A percentile compares a stretch with the other conserved stretches of the same genome.
Conservation (phyloP, 2,329 filamentous ascomycete genomes). For the Alternaria gansuensis region DNA sequence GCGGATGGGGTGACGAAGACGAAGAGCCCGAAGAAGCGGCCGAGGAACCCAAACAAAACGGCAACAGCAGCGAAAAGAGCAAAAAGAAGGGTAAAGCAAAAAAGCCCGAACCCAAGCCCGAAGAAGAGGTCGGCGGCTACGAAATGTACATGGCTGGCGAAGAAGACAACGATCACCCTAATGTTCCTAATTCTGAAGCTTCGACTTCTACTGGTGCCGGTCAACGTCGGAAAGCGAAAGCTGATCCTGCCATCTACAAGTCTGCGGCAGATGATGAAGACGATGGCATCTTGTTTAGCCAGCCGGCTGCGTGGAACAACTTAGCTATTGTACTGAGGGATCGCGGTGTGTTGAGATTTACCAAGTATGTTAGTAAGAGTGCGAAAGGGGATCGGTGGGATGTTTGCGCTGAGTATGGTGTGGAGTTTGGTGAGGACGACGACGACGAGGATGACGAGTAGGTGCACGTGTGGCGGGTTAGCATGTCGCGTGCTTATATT, state of each 20-base stretch:
- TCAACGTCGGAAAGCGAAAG: conserved; percentile 55
- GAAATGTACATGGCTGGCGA: conserved; percentile 93
- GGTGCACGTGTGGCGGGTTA: background rate
- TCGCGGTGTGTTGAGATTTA: conserved; percentile 85
- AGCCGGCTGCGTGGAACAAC: conserved; percentile 83
- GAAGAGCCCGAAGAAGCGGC: conserved; percentile 62
- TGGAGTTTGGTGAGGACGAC: conserved; percentile 66
- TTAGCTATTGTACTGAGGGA: conserved; percentile 91
- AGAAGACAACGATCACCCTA: conserved; percentile 63
- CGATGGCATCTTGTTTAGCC: conserved; percentile 74
- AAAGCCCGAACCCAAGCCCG: conserved; percentile 38
- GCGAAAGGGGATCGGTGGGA: conserved; percentile 95
- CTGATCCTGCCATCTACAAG: conserved; percentile 84
- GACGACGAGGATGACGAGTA: conserved; percentile 48
- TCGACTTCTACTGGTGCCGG: conserved; percentile 58
- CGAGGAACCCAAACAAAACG: conserved; percentile 57
- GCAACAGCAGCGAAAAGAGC: conserved; percentile 27
- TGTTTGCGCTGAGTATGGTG: conserved; percentile 79
- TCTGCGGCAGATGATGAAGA: conserved; percentile 71
- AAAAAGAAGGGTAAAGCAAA: conserved; percentile 44
- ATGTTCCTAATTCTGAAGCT: conserved; percentile 47
- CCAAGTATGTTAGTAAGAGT: conserved; percentile 88
- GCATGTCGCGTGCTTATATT: background rate
- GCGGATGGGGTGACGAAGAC: conserved; percentile 81
- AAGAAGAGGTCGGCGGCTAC: conserved; percentile 74